Evolutionary conservation across 352 stramenopile species (phyloP).

Genomic region (Pythium angustatum): DNA sequence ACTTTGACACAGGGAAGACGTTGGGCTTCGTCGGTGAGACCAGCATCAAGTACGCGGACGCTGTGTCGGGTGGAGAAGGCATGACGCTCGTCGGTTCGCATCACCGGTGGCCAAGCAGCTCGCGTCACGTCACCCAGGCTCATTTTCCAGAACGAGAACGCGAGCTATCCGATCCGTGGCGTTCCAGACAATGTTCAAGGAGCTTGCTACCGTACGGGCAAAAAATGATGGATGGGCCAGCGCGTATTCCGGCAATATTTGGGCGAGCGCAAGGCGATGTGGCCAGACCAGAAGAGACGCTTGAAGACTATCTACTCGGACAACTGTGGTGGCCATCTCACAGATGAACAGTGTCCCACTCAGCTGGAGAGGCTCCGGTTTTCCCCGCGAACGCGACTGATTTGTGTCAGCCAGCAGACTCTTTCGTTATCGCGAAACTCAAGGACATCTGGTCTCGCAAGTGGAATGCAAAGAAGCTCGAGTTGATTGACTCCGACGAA

Average conservation of each 20-base stretch:
- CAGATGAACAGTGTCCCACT: neutral
- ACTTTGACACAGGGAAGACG: slow-evolving; percentile 26
- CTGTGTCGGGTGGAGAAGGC: slow-evolving; percentile 25
- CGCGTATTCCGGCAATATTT: slow-evolving; percentile 32
- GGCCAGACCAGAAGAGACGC: neutral
- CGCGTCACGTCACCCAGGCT: slow-evolving; percentile 32
- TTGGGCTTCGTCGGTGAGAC: slow-evolving; percentile 26
- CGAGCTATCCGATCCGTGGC: slow-evolving; percentile 27
- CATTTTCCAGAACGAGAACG: slow-evolving; percentile 29
- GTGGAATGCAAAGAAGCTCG: slow-evolving; percentile 36
- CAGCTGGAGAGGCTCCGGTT: neutral
- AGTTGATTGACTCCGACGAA: slow-evolving; percentile 24
- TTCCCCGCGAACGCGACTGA: neutral
- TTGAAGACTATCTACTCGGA: slow-evolving; percentile 7
- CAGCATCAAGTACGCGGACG: slow-evolving; percentile 33
- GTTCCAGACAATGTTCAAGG: slow-evolving; percentile 22
- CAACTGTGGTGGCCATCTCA: slow-evolving; percentile 8
- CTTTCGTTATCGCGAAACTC: slow-evolving; percentile 35
- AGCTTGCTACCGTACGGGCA: slow-evolving; percentile 27
- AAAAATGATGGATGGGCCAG: slow-evolving; percentile 32
- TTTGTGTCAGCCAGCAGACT: slow-evolving; percentile 32
- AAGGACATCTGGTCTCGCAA: slow-evolving; percentile 29
- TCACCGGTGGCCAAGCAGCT: slow-evolving; percentile 21
- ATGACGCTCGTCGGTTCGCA: slow-evolving; percentile 34
- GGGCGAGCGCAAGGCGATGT: slow-evolving; percentile 10